Evolutionary conservation across 2,329 filamentous ascomycete species (phyloP).

Genomic region (Hypoxylon sp.): DNA sequence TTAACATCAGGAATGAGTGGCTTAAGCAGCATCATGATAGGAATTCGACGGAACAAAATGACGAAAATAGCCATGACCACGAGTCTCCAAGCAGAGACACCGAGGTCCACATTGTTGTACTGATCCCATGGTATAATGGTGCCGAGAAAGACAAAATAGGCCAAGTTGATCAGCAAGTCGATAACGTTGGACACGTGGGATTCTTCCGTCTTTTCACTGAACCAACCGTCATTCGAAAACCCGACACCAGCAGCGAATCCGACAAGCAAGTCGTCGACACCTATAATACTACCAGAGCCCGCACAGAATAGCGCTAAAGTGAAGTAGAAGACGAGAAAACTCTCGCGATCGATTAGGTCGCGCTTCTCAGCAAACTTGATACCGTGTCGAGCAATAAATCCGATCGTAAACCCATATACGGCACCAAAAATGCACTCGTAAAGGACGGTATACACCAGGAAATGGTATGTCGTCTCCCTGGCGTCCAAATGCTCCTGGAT

Average conservation of each 20-base stretch:
- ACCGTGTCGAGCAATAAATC: slow-evolving; percentile 89
- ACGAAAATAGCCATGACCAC: slow-evolving; percentile 95
- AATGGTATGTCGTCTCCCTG: slow-evolving; percentile 79
- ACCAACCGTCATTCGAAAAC: slow-evolving; percentile 99
- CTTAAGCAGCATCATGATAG: slow-evolving; percentile 91
- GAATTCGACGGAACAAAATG: slow-evolving; percentile 94
- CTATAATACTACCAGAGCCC: slow-evolving; percentile 89
- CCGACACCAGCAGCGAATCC: slow-evolving; percentile 97
- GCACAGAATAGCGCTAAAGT: slow-evolving; percentile 95
- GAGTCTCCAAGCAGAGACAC: slow-evolving; percentile 86
- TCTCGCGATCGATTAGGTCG: slow-evolving; percentile 93
- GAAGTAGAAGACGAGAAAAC: slow-evolving; percentile 98
- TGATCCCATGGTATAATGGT: slow-evolving; percentile 97
- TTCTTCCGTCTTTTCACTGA: slow-evolving; percentile 97
- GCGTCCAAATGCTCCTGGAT: slow-evolving; percentile 82
- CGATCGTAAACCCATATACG: slow-evolving; percentile 86
- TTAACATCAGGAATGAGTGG: slow-evolving; percentile 96
- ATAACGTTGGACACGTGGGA: slow-evolving; percentile 99
- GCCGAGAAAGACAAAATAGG: slow-evolving; percentile 98
- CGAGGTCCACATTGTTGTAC: slow-evolving; percentile 81
- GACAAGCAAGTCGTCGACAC: slow-evolving; percentile 92
- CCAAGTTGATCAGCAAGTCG: slow-evolving; percentile 93
- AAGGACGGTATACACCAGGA: slow-evolving; percentile 88
- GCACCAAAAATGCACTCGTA: slow-evolving; percentile 97
- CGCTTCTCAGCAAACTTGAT: slow-evolving; percentile 88